Conservation (phyloP, 2,329 filamentous ascomycete species). For the Sclerotiophoma versabilis region DNA sequence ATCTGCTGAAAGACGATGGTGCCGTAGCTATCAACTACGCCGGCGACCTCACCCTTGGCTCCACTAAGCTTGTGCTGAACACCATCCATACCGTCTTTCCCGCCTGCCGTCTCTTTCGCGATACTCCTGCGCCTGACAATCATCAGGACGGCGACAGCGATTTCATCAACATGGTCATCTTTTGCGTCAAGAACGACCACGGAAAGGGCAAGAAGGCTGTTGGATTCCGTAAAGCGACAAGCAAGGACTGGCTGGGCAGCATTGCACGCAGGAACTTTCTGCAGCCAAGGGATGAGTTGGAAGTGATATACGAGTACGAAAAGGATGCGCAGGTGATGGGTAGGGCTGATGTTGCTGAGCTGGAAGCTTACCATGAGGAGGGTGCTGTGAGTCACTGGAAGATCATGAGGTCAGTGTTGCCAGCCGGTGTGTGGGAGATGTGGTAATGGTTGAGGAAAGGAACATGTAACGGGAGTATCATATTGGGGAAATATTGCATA, state of each 20-base stretch:
- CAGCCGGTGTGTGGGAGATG: constrained; percentile 80
- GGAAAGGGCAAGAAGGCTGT: constrained; percentile 53
- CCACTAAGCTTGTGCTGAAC: constrained; percentile 78
- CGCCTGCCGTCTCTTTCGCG: constrained; percentile 90
- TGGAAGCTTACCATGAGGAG: constrained; percentile 75
- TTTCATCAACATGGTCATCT: constrained; percentile 96
- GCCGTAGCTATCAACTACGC: constrained; percentile 97
- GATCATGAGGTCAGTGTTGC: constrained; percentile 87
- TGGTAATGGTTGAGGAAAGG: too few species aligned
- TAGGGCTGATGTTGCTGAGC: constrained; percentile 68
- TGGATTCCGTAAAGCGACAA: constrained; percentile 70
- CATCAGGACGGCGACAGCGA: constrained; percentile 56
- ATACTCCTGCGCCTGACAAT: constrained; percentile 65
- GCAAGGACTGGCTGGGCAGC: constrained; percentile 75
- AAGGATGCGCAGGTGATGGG: constrained; percentile 63
- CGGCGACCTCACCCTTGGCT: constrained; percentile 79
- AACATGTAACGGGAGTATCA: too few species aligned
- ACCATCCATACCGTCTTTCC: constrained; percentile 86
- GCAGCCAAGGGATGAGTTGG: constrained; percentile 74
- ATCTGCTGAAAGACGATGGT: constrained; percentile 77
- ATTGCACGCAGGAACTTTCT: constrained; percentile 73
- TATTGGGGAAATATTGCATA: too few species aligned
- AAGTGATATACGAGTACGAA: constrained; percentile 50
- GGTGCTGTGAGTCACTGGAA: constrained; percentile 87
- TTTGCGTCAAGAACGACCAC: constrained; percentile 74